Evolutionary conservation across 2,329 filamentous ascomycete genomes (phyloP), one percentile per base, ranked within the genome.

Genomic region (Botrytis porri): DNA sequence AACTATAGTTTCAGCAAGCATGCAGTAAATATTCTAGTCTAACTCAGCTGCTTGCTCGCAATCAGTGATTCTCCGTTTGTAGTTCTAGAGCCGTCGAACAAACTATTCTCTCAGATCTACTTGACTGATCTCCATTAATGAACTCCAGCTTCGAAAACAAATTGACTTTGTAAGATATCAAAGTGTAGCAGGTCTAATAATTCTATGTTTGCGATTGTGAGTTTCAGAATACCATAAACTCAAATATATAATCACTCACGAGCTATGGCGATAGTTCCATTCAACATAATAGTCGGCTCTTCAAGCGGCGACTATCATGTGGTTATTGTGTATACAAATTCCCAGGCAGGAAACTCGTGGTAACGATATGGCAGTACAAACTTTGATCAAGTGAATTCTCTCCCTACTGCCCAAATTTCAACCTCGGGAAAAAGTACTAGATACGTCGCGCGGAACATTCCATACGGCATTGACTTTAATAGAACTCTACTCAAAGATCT

Each of bases 171-270:
- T 29, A 25, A 29, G 1, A 1, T 29, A 3, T 8, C 7, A 54
- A 54, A 18, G 6, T 4, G 14, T 18, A 54, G n/a, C n/a, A 29
- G 51, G 14, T 29, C 51, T 29, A n/a, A 16, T 54, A 54, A 0
- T 5, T 4, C 10, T 10, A 3, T n/a, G 10, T 5, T 12, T 25
- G n/a, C 20, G 25, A 5, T 1, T 12, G 4, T 54, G n/a, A 54
- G 25, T 29, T 29, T 54, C 51, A 16, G 5, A 0, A 29, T 18
- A 4, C n/a, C n/a, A 5, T 3, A 0, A 18, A 29, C 51, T 18
- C 2, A 29, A 29, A n/a, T 0, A 29, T 9, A 29, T 29, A 6
- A 18, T 2, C 7, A 57, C 6, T 9, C 14, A 3, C 51, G 6
- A 57, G n/a, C 6, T 29, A 54, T 12, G 48, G 25, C 8, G 6